phyloP scores from a whole-genome alignment of 495 filamentous ascomycete genomes.

The Cairneyella variabilis region DNA sequence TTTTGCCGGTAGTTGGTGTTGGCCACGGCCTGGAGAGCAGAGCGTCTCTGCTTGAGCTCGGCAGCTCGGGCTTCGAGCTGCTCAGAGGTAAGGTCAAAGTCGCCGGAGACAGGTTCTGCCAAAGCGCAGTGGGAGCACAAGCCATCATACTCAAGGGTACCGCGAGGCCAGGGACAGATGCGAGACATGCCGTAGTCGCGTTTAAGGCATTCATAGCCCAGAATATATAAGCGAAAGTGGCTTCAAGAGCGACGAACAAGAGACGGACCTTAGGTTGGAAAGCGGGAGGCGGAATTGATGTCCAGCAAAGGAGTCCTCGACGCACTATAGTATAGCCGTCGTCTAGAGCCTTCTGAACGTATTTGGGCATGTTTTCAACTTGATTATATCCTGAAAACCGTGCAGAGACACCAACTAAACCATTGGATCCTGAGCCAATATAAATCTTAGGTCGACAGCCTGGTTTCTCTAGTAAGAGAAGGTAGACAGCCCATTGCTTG shows the following conservation, averaged over 20 bases:
- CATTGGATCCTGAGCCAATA: constrained; percentile 9
- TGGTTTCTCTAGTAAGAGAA: constrained; percentile 13
- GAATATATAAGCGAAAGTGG: not conserved
- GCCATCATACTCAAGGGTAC: not conserved
- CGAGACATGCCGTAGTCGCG: constrained; percentile 1
- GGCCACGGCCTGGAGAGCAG: too few species aligned
- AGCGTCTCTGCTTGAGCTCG: too few species aligned
- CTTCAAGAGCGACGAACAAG: not conserved
- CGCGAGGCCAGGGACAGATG: not conserved
- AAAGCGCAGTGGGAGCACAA: not conserved
- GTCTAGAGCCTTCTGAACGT: constrained; percentile 3
- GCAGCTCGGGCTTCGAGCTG: not conserved
- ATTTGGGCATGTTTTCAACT: not conserved
- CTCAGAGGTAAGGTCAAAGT: not conserved
- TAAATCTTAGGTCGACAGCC: constrained; percentile 14
- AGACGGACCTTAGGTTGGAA: not conserved
- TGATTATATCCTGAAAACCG: constrained; percentile 6
- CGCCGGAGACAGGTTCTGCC: not conserved
- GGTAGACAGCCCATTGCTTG: constrained; percentile 14
- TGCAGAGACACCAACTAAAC: not conserved
- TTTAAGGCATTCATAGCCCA: not conserved
- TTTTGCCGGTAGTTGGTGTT: too few species aligned
- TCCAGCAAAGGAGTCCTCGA: constrained; percentile 10
- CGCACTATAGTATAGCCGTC: constrained; percentile 8
- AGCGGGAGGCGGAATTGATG: not conserved